Conservation (phyloP, 768 basidiomycete genomes). For the Termitomyces sp. region DNA sequence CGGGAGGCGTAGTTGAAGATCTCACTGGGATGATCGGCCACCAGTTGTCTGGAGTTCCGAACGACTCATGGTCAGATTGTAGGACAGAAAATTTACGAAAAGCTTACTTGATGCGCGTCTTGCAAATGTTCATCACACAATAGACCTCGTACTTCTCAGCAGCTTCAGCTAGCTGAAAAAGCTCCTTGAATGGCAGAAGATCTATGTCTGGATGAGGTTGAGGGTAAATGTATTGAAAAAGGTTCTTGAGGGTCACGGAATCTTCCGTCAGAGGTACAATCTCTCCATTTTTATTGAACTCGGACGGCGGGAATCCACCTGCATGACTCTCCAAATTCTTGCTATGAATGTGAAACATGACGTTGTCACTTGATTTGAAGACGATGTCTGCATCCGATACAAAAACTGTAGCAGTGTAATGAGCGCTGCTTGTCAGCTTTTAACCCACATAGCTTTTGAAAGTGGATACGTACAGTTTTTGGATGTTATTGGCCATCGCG, state of each 20-base stretch:
- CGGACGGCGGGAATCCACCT: constrained; percentile 20
- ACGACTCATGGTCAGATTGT: not conserved
- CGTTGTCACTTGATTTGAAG: constrained; percentile 20
- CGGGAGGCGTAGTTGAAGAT: not conserved
- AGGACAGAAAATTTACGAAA: not conserved
- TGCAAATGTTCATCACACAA: not conserved
- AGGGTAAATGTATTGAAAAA: not conserved
- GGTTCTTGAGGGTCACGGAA: constrained; percentile 19
- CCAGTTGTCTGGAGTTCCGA: not conserved
- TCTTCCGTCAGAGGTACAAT: constrained; percentile 20
- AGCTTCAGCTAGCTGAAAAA: too few species aligned
- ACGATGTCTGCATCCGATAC: constrained; percentile 13
- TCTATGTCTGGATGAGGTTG: not conserved
- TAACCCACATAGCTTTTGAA: too few species aligned
- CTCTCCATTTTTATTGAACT: constrained; percentile 16
- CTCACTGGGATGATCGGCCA: not conserved
- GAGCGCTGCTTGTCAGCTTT: too few species aligned
- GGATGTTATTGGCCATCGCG: not conserved
- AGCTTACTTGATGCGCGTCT: not conserved
- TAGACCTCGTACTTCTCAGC: not conserved
- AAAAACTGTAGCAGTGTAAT: too few species aligned
- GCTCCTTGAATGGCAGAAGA: not conserved
- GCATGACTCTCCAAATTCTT: constrained; percentile 18
- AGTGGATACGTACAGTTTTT: not conserved
- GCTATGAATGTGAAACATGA: constrained; percentile 22